A percentile compares a stretch with the other conserved stretches of the same genome.
These are phyloP conservation scores for Parmelia sp. DNA, from an alignment of 495 filamentous ascomycete species.

Conservation along the genomic window DNA sequence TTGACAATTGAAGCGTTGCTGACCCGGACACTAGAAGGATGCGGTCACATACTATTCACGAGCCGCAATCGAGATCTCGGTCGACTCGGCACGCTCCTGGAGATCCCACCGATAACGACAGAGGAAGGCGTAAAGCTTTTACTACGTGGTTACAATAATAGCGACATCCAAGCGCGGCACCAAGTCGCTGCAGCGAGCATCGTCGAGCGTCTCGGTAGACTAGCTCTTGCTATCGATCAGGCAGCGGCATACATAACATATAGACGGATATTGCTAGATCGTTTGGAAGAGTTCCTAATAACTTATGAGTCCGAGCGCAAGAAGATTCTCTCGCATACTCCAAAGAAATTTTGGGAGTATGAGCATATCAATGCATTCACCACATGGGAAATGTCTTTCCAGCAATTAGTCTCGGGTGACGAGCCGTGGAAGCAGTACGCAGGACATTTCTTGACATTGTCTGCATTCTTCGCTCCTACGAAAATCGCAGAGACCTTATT, in stretches of 20 bases:
- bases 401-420: neutral
- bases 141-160: neutral
- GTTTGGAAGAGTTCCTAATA: neutral
- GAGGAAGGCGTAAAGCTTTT: neutral
- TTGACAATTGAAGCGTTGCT: neutral
- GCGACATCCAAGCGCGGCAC: neutral
- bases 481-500: neutral
- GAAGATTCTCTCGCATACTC: neutral
- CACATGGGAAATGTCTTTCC: conserved; percentile 9
- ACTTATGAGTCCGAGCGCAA: neutral
- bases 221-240: conserved; percentile 3
- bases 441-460: neutral
- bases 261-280: neutral
- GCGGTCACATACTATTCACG: neutral
- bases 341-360: neutral
- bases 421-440: neutral
- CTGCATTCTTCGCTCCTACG: neutral
- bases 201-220: neutral
- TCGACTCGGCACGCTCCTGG: neutral
- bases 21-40: neutral
- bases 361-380: neutral
- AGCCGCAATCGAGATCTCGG: neutral
- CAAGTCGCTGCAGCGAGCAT: neutral
- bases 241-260: conserved; percentile 2
- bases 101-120: neutral